Conservation (phyloP, 768 basidiomycete genomes). For the Suillus clintonianus region DNA sequence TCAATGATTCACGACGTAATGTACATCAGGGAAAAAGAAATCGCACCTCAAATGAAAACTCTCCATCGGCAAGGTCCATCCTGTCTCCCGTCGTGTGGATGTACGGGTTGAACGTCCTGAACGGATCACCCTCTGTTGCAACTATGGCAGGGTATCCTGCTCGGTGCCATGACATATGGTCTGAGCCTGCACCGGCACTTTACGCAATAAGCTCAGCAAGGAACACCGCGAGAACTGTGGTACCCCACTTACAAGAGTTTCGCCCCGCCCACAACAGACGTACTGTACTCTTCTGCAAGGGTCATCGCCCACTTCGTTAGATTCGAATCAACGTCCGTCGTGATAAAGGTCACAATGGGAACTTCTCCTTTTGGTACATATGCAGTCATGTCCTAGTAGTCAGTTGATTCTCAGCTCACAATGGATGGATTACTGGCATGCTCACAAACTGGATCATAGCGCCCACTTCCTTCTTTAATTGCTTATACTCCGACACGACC, state of each 20-base stretch:
- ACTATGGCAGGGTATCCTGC: constrained; percentile 42
- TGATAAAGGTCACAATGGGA: constrained; percentile 29
- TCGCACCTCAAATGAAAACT: constrained; percentile 43
- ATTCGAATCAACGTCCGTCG: constrained; percentile 43
- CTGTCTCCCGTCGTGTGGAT: constrained; percentile 36
- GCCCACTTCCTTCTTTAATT: constrained; percentile 42
- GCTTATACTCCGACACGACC: constrained; percentile 52
- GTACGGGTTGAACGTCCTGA: constrained; percentile 42
- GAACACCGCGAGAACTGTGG: not conserved
- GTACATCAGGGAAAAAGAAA: not conserved
- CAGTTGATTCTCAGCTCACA: constrained; percentile 36
- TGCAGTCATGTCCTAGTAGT: constrained; percentile 39
- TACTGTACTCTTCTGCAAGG: constrained; percentile 34
- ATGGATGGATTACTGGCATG: constrained; percentile 17
- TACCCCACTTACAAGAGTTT: constrained; percentile 34
- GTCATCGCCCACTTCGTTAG: constrained; percentile 40
- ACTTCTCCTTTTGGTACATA: constrained; percentile 21
- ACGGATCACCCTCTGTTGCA: constrained; percentile 46
- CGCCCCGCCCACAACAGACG: constrained; percentile 10
- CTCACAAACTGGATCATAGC: constrained; percentile 53
- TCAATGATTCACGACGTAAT: not conserved
- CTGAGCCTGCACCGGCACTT: constrained; percentile 45
- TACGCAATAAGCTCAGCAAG: not conserved
- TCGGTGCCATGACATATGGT: constrained; percentile 49
- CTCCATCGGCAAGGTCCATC: constrained; percentile 30